Base-by-base conservation (phyloP, 805 yeast genomes). In the Ogataea haglerorum region DNA sequence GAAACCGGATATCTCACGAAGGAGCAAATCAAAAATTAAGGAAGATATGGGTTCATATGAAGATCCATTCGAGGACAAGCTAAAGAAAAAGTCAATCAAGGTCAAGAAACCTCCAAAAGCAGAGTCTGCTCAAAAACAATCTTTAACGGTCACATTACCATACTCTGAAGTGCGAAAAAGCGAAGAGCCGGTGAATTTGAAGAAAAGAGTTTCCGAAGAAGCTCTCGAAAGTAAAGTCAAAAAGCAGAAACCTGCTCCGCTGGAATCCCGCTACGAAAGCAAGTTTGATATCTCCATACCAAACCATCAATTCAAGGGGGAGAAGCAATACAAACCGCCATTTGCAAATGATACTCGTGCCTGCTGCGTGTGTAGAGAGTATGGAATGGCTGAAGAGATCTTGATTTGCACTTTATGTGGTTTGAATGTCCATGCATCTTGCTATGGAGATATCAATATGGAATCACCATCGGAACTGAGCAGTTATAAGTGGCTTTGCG, bases 401-500 rank as follows among this genome's bases (percentile, higher is more conserved):
- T 49, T 83, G 8, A 61, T 70, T 1, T 88, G 96, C 58, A 54
- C 68, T 2, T 66, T 69, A 21, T 89, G 96, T 66, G 85, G 85
- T 0, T 62, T 86, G 23, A 70, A 70, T 40, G 87, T 82, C 2
- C 96, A 89, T 57, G 67, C 75, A 3, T 59, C 72, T 0, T 89
- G 96, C 53, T 82, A 80, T 54, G 95, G 95, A 0, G 57, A 72
- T 6, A 36, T 40, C 3, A 18, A 56, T 9, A 42, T 47, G 12
- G 28, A 36, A 9, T 8, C 8, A 12, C 45, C 38, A 28, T 34
- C n/a, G 28, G 31, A 7, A 8, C 48, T 37, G 16, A 35, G 42
- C 4, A 50, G 43, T 14, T 72, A 67, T 7, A 73, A 72, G 41
- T 88, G 96, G 96, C 64, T 71, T 18, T 89, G 96, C 63, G 95